Percentiles rank a stretch among this genome's conserved stretches.
phyloP scores from a whole-genome alignment of 345 rosid species.

The Mallotus nudiflorus region DNA sequence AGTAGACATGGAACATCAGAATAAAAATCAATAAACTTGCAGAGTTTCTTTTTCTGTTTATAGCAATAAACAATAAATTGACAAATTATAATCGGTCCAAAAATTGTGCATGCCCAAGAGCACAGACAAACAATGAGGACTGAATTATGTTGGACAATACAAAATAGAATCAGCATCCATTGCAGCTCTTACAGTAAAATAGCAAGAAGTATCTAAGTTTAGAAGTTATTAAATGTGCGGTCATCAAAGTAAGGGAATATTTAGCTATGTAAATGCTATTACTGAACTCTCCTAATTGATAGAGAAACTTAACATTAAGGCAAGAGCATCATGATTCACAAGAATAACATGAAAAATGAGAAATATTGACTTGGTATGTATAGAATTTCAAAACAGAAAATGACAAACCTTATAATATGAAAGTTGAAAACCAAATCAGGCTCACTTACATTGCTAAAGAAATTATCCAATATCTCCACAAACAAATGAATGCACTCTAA shows the following conservation, averaged over 20 bases:
- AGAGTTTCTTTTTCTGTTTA: neutral
- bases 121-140: neutral
- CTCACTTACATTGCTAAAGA: conserved; percentile 99
- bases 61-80: neutral
- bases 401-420: conserved; percentile 80
- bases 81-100: neutral
- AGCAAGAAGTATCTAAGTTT: neutral
- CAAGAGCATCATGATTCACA: neutral
- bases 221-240: neutral
- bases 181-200: neutral
- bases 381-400: neutral
- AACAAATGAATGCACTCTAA: conserved; percentile 91
- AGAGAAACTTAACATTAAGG: neutral
- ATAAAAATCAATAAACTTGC: neutral
- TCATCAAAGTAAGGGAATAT: no score
- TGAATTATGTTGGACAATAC: neutral
- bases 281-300: neutral
- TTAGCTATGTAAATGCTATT: no score
- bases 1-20: neutral
- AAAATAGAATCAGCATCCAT: neutral
- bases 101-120: neutral
- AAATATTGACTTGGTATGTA: neutral
- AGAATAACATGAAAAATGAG: neutral
- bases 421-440: conserved; percentile 95
- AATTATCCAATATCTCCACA: conserved; percentile 96